phyloP scores from a whole-genome alignment of 108 stramenopile species.

The Stephanodiscus triporus region DNA sequence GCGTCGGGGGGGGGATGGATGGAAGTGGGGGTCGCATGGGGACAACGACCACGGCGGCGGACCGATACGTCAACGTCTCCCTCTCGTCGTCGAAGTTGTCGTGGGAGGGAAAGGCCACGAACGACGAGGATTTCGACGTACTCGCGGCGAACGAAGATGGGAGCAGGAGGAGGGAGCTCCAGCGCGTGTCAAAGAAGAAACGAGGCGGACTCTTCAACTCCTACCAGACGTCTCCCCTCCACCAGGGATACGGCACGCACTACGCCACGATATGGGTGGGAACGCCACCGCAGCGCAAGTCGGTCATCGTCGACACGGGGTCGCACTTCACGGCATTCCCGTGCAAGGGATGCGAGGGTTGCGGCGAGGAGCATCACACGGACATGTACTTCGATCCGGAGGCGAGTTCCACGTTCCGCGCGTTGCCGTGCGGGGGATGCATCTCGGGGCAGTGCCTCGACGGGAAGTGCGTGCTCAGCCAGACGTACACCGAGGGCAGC shows the following conservation, averaged over 20 bases:
- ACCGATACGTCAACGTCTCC: too few relatives aligned
- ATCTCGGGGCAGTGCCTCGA: constrained; percentile 52
- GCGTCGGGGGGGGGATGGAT: background rate
- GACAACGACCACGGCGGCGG: too few relatives aligned
- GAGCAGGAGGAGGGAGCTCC: constrained; percentile 7
- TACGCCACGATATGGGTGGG: constrained; percentile 92
- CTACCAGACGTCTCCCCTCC: constrained; percentile 57
- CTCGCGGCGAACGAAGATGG: background rate
- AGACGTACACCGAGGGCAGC: constrained; percentile 84
- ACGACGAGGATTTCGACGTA: constrained; percentile 2
- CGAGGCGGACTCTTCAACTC: constrained; percentile 38
- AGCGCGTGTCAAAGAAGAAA: constrained; percentile 4
- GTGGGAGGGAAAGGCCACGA: background rate
- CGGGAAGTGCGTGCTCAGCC: constrained; percentile 55
- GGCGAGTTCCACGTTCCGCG: constrained; percentile 58
- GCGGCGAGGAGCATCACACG: constrained; percentile 90
- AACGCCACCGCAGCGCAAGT: constrained; percentile 89
- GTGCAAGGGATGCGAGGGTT: constrained; percentile 75
- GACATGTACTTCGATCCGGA: constrained; percentile 88
- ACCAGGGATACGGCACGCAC: constrained; percentile 91
- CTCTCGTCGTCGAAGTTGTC: too few relatives aligned
- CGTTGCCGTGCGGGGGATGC: constrained; percentile 65
- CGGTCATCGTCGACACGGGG: constrained; percentile 96
- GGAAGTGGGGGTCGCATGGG: too few relatives aligned
- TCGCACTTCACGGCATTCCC: constrained; percentile 94